phyloP scores from a whole-genome alignment of 306 rosid genomes.

The Mucuna pruriens region DNA sequence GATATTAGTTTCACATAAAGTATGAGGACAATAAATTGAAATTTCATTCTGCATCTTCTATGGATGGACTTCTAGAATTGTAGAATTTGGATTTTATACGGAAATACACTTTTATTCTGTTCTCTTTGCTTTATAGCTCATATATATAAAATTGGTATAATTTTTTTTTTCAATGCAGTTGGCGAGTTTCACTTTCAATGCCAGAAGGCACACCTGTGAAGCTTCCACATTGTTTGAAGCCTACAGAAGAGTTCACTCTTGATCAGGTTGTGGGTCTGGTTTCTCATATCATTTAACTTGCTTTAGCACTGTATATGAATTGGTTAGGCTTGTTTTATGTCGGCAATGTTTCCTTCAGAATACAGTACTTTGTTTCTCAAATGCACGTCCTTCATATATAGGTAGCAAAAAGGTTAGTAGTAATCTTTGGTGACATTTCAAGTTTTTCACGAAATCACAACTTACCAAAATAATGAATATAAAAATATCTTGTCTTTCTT shows the following conservation, averaged over 20 bases:
- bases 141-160: not conserved
- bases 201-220: conserved; percentile 63
- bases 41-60: conserved; percentile 26
- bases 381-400: conserved; percentile 21
- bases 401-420: not conserved
- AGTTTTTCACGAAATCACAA: conserved; percentile 24
- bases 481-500: too few species aligned
- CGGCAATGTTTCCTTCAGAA: conserved; percentile 2
- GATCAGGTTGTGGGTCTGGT: conserved; percentile 70
- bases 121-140: conserved; percentile 10
- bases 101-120: conserved; percentile 1
- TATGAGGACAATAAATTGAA: conserved; percentile 2
- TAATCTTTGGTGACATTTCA: not conserved
- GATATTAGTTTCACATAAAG: conserved; percentile 15
- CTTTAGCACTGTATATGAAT: conserved; percentile 14
- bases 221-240: conserved; percentile 75
- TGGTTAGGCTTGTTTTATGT: conserved; percentile 14
- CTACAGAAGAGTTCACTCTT: conserved; percentile 62
- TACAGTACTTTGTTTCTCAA: conserved; percentile 1
- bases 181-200: conserved; percentile 74
- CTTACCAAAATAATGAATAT: not conserved
- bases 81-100: conserved; percentile 22
- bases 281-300: conserved; percentile 29
- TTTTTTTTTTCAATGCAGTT: conserved; percentile 57
- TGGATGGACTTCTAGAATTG: conserved; percentile 1